These are phyloP conservation scores for Vaccinium darrowii DNA, from an alignment of 148 eudicot species.

Conservation along the genomic window DNA sequence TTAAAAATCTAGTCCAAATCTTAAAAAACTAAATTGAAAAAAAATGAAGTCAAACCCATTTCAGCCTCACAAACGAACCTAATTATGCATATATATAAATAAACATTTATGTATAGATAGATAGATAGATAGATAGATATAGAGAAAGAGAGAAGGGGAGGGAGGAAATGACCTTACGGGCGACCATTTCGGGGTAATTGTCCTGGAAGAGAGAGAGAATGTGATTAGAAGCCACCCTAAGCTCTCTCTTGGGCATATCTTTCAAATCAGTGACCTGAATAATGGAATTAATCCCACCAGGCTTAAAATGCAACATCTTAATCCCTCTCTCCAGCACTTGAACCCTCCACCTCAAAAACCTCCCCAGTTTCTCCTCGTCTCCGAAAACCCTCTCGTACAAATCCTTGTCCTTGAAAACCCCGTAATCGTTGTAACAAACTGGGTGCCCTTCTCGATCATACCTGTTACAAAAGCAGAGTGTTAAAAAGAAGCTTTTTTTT, in stretches of 20 bases:
- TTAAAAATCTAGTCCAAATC: neutral
- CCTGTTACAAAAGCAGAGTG: neutral
- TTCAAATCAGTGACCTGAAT: conserved; percentile 93
- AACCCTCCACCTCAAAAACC: conserved; percentile 88
- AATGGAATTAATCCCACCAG: conserved; percentile 84
- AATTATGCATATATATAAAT: no score
- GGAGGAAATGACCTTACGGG: conserved; percentile 57
- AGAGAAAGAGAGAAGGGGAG: neutral
- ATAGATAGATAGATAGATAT: neutral
- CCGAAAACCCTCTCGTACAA: conserved; percentile 76
- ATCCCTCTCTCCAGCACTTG: conserved; percentile 87
- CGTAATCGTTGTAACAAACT: conserved; percentile 88
- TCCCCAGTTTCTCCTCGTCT: conserved; percentile 68
- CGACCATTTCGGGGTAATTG: conserved; percentile 97
- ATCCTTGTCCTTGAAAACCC: conserved; percentile 77
- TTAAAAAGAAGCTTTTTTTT: no score
- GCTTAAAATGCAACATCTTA: conserved; percentile 65
- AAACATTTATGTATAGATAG: no score
- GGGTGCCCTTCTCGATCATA: conserved; percentile 77
- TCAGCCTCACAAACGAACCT: neutral
- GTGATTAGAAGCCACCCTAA: conserved; percentile 81
- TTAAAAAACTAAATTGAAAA: neutral
- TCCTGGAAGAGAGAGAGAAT: conserved; percentile 85
- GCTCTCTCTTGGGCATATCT: conserved; percentile 91
- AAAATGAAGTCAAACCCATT: neutral